Conservation (phyloP, 805 yeast genomes). For the Schwanniomyces polymorphus region DNA sequence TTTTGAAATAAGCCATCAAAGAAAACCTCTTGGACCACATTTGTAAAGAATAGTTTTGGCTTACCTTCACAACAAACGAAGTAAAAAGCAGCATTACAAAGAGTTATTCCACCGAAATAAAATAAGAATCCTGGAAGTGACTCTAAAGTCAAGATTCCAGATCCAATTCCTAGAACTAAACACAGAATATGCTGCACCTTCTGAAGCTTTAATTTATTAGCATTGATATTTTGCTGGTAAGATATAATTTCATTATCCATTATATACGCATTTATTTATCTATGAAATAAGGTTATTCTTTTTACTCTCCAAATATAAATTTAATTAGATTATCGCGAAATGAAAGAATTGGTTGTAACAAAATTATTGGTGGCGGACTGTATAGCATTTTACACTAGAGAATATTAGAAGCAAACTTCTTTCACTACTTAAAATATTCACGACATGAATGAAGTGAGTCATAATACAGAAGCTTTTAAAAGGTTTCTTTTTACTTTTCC, state of each 20-base stretch:
- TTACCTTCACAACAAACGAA: conserved; percentile 30
- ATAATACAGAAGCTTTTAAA: conserved; percentile 11
- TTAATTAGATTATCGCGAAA: background rate
- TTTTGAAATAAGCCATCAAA: conserved; percentile 30
- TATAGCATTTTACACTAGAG: background rate
- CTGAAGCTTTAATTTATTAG: conserved; percentile 26
- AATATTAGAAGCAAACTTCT: background rate
- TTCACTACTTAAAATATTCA: background rate
- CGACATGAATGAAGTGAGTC: background rate
- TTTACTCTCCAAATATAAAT: no score
- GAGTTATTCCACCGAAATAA: conserved; percentile 32
- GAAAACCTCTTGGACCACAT: conserved; percentile 33
- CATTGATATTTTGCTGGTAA: conserved; percentile 28
- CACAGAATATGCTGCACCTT: conserved; percentile 38
- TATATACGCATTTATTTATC: background rate
- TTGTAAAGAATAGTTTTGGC: conserved; percentile 23
- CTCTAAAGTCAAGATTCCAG: conserved; percentile 41
- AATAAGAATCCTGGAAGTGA: conserved; percentile 34
- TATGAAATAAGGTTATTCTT: background rate
- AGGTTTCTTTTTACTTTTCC: conserved; percentile 38
- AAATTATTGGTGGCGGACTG: conserved; percentile 5
- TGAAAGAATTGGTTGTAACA: background rate
- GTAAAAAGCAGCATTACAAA: conserved; percentile 28
- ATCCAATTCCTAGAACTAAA: conserved; percentile 37
- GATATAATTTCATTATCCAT: conserved; percentile 11